Evolutionary conservation across 208 protist species (phyloP), one percentile per base, ranked within the genome.

Genomic region (Trypanosoma brucei): DNA sequence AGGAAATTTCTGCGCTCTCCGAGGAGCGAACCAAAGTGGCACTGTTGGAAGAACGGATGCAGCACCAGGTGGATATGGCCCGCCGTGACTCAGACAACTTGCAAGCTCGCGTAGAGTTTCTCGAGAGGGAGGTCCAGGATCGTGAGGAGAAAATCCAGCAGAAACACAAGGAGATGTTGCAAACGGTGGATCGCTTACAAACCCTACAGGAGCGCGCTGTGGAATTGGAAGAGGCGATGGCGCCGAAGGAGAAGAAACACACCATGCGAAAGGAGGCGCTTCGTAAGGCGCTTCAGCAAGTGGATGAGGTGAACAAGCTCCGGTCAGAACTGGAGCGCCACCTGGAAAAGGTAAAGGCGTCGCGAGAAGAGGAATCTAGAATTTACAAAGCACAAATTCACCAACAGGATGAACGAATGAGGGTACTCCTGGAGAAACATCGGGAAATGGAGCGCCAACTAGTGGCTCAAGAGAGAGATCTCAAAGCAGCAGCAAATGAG

Each of bases 41-140:
- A 3, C 55, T 92, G 40, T 72, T 79, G 50, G 81, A 88, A 67
- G 53, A 61, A 45, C 65, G 84, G 59, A 73, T 84, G 52, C 70
- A 70, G 33, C 79, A 83, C 59, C 58, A 79, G 50, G 76, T 82
- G 51, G 62, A 66, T 14, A 49, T 66, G 14, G 39, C 22, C 42
- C 62, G 53, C 35, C 62, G 51, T 6, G 62, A 66, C 34, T 22
- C n/a, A 1, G 62, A 66, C 2, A 6, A 1, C 36, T 44, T 66
- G 30, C 36, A 49, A 9, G 45, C 38, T 53, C 62, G 62, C 35
- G 48, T 66, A 31, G 13, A 3, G 3, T 53, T 59, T 2, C 52
- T 66, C n/a, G 61, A 72, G 62, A 62, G 68, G 44, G 59, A 46
- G 8, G 50, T 74, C n/a, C 53, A 76, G 45, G 56, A 68, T 48